Evolutionary conservation across 768 basidiomycete genomes (phyloP).

Genomic region (Gloeophyllum trabeum): DNA sequence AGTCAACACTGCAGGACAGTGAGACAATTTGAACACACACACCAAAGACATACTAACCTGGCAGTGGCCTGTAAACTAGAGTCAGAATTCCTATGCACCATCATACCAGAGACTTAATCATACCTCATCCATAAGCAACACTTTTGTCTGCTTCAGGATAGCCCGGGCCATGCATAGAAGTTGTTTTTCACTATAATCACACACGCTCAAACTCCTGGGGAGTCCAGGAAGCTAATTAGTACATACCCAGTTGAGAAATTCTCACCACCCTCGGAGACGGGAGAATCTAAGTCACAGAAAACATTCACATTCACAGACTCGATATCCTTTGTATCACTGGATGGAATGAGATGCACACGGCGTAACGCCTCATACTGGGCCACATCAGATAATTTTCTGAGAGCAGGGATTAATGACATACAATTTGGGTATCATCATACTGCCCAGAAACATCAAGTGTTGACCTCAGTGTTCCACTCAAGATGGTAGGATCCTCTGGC

Average conservation of each 20-base stretch:
- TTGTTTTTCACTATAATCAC: slow-evolving; percentile 68
- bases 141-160: slow-evolving; percentile 65
- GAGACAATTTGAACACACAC: slow-evolving; percentile 2
- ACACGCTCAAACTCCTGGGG: slow-evolving; percentile 3
- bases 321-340: slow-evolving; percentile 33
- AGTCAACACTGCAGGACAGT: slow-evolving; percentile 47
- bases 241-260: slow-evolving; percentile 77
- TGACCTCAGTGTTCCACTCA: slow-evolving; percentile 76
- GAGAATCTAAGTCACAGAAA: slow-evolving; percentile 64
- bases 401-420: slow-evolving; percentile 20
- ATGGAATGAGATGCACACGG: slow-evolving; percentile 65
- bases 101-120: slow-evolving; percentile 8
- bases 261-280: slow-evolving; percentile 77
- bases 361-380: slow-evolving; percentile 71
- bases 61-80: slow-evolving; percentile 44
- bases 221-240: neutral
- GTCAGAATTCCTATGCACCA: neutral
- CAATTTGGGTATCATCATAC: slow-evolving; percentile 76
- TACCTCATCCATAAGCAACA: slow-evolving; percentile 82
- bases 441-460: slow-evolving; percentile 82
- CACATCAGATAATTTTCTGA: neutral
- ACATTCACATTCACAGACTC: slow-evolving; percentile 58
- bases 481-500: slow-evolving; percentile 79
- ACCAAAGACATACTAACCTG: slow-evolving; percentile 25
- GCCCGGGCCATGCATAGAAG: slow-evolving; percentile 85